A percentile compares a stretch with the other conserved stretches of the same genome.
These are phyloP conservation scores for Gossypium lobatum DNA, from an alignment of 441 rosid genomes.

Conservation along the genomic window DNA sequence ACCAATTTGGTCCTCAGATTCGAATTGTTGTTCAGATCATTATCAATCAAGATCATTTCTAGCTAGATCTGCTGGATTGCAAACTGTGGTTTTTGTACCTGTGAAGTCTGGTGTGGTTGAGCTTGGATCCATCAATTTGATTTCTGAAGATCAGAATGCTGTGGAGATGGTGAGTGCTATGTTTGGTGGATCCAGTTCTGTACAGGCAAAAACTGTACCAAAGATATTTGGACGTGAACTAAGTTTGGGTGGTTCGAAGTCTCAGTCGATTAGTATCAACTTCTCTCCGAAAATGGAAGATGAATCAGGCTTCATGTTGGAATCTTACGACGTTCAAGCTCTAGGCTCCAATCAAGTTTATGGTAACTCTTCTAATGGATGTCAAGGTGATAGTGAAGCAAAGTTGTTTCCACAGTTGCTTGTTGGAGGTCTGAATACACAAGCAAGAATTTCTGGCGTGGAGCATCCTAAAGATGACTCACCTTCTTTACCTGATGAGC, in stretches of 20 bases:
- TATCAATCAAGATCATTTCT: constrained; percentile 58
- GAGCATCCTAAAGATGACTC: constrained; percentile 45
- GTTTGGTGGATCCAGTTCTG: constrained; percentile 46
- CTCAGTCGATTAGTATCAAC: constrained; percentile 59
- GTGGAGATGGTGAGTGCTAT: constrained; percentile 42
- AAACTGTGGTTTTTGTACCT: constrained; percentile 51
- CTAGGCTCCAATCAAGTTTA: constrained; percentile 41
- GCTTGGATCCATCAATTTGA: constrained; percentile 44
- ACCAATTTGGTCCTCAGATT: constrained; percentile 49
- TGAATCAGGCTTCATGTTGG: constrained; percentile 44
- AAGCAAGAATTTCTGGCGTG: constrained; percentile 23
- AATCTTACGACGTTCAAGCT: constrained; percentile 39
- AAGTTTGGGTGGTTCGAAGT: constrained; percentile 62
- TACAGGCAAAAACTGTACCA: constrained; percentile 35
- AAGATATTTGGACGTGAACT: constrained; percentile 81
- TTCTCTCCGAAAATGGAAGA: constrained; percentile 82
- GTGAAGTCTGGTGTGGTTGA: constrained; percentile 55
- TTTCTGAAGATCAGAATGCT: constrained; percentile 47
- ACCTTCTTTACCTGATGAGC: constrained; percentile 40
- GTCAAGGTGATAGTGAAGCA: constrained; percentile 30
- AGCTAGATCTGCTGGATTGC: constrained; percentile 51
- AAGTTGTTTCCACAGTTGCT: constrained; percentile 39
- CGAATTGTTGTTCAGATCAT: constrained; percentile 36
- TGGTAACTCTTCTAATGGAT: constrained; percentile 37
- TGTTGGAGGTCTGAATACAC: constrained; percentile 30